These are phyloP conservation scores for Artomyces pyxidatus DNA, from an alignment of 768 basidiomycete species.

Conservation along the genomic window DNA sequence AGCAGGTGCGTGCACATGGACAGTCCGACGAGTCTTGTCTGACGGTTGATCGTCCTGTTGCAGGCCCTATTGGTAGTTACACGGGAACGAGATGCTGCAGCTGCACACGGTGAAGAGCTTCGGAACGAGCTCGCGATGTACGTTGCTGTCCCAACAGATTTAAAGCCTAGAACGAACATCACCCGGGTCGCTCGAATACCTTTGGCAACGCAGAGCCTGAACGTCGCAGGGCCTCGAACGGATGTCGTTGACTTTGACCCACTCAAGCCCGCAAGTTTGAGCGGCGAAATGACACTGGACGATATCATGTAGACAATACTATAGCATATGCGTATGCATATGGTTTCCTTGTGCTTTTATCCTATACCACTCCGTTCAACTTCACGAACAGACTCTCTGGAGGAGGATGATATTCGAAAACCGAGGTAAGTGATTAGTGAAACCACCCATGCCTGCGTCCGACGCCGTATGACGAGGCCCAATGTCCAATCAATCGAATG, in stretches of 20 bases:
- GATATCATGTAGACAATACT: constrained; percentile 21
- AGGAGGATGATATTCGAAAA: no score
- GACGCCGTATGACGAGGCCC: no score
- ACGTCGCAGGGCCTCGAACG: constrained; percentile 3
- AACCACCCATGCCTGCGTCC: no score
- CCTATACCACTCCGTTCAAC: no score
- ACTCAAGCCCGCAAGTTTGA: constrained; percentile 12
- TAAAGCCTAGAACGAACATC: constrained; percentile 25
- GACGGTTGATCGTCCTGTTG: not conserved
- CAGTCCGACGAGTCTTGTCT: not conserved
- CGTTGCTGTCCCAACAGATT: constrained; percentile 24
- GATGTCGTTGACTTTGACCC: constrained; percentile 2
- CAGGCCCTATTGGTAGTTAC: constrained; percentile 24
- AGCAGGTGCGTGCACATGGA: constrained; percentile 71
- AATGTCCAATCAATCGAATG: no score
- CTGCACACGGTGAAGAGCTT: constrained; percentile 23
- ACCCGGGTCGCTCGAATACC: constrained; percentile 26
- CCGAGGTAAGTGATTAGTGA: no score
- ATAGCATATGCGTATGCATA: no score
- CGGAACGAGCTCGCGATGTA: constrained; percentile 27
- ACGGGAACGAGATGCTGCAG: constrained; percentile 25
- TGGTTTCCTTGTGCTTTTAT: no score
- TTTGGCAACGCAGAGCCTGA: constrained; percentile 17
- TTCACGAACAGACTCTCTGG: no score
- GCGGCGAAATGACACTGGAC: constrained; percentile 25